These are phyloP conservation scores for Trichosporon asahii DNA, from an alignment of 1,284 basidiomycete species.

Conservation along the genomic window DNA sequence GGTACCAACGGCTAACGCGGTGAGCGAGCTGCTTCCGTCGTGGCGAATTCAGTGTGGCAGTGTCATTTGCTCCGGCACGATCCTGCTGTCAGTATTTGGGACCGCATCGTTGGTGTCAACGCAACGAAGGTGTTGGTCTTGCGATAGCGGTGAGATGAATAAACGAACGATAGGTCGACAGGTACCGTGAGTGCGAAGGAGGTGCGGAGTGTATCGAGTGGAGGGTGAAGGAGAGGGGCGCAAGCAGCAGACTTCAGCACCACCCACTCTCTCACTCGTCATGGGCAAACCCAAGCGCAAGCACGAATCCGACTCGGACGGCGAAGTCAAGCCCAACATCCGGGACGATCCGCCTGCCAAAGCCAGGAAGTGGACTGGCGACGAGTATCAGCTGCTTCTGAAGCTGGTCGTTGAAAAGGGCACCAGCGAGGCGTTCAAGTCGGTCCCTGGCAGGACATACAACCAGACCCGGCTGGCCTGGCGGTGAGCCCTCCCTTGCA, in stretches of 20 bases:
- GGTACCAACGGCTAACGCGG: neutral
- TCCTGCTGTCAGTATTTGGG: too few species aligned
- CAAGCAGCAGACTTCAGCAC: neutral
- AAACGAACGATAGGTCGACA: too few species aligned
- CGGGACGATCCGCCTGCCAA: neutral
- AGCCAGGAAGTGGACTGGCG: neutral
- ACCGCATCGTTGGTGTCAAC: too few species aligned
- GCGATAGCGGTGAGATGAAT: too few species aligned
- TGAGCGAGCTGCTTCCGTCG: neutral
- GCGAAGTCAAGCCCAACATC: neutral
- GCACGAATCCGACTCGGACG: neutral
- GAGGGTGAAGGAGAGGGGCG: neutral
- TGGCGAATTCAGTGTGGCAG: neutral
- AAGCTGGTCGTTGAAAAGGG: neutral
- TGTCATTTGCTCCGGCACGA: too few species aligned
- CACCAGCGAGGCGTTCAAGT: neutral
- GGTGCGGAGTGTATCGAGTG: neutral
- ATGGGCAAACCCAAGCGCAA: neutral
- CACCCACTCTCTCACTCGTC: neutral
- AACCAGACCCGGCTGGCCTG: slow-evolving; percentile 8
- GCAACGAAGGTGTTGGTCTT: too few species aligned
- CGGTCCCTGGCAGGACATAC: slow-evolving; percentile 1
- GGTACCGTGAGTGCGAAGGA: neutral
- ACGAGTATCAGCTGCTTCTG: neutral
- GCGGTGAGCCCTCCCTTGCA: neutral